Conservation (phyloP, 2,329 filamentous ascomycete species). For the Diplodia intermedia region DNA sequence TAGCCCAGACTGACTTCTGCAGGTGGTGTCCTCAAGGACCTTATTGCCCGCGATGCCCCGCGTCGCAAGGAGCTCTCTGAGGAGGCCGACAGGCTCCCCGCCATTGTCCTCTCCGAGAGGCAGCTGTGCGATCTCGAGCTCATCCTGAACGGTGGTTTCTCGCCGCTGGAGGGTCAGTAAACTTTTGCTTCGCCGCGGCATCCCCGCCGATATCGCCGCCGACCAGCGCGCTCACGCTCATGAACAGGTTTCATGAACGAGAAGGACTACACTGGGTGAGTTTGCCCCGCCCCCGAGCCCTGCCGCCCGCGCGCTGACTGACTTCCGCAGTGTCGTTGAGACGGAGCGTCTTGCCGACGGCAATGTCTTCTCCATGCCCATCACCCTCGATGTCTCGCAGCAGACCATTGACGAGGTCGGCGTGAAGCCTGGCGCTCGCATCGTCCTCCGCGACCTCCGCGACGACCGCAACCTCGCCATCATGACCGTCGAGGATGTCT, state of each 20-base stretch:
- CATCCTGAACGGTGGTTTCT: constrained; percentile 97
- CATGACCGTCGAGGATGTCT: constrained; percentile 92
- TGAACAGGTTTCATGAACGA: constrained; percentile 91
- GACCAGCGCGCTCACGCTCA: constrained; percentile 35
- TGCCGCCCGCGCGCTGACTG: constrained; percentile 40
- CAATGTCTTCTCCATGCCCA: constrained; percentile 94
- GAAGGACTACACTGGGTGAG: constrained; percentile 92
- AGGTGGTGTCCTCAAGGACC: constrained; percentile 96
- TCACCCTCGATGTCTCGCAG: constrained; percentile 85
- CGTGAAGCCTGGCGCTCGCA: constrained; percentile 79
- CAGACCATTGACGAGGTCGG: constrained; percentile 75
- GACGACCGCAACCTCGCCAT: constrained; percentile 97
- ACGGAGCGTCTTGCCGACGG: constrained; percentile 86
- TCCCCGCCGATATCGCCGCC: constrained; percentile 25
- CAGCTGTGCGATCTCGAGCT: constrained; percentile 98
- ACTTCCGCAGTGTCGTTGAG: constrained; percentile 74
- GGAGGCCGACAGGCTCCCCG: constrained; percentile 86
- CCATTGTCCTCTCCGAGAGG: constrained; percentile 85
- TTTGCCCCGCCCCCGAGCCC: constrained; percentile 34
- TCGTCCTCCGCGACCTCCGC: constrained; percentile 92
- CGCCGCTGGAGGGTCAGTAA: constrained; percentile 86
- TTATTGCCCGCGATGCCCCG: constrained; percentile 89
- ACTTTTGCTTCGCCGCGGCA: constrained; percentile 25
- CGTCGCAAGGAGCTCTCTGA: constrained; percentile 78
- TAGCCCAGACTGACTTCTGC: constrained; percentile 37